Evolutionary conservation across 441 rosid genomes (phyloP).

Genomic region (Melastoma candidum): DNA sequence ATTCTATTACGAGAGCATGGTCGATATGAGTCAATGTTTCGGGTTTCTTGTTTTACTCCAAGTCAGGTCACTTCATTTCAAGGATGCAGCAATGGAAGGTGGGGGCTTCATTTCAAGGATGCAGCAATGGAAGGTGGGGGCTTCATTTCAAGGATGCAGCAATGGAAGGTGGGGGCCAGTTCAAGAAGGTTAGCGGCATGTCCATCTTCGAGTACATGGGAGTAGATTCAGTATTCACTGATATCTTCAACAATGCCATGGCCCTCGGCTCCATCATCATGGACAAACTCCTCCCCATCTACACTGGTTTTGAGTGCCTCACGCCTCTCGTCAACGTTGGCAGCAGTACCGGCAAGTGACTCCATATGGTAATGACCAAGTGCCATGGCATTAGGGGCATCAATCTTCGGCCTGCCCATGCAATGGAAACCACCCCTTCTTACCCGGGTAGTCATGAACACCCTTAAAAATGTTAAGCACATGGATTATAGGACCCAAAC

Average conservation of each 20-base stretch:
- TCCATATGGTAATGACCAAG: constrained; percentile 14
- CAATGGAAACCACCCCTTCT: constrained; percentile 14
- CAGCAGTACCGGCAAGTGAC: constrained; percentile 18
- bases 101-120: no score
- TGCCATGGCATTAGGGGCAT: constrained; percentile 18
- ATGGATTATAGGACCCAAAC: not conserved
- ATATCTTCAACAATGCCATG: constrained; percentile 24
- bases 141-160: no score
- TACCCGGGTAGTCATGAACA: constrained; percentile 10
- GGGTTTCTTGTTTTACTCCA: no score
- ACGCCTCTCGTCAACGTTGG: constrained; percentile 18
- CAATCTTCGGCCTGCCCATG: constrained; percentile 19
- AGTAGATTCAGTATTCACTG: constrained; percentile 23
- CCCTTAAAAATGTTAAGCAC: not conserved
- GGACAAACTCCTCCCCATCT: constrained; percentile 15
- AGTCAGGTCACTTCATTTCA: no score
- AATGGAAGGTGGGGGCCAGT: no score
- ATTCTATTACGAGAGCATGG: no score
- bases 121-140: no score
- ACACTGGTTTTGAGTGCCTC: constrained; percentile 18
- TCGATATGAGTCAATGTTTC: no score
- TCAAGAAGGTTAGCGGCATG: no score
- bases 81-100: no score
- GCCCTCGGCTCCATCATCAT: constrained; percentile 15
- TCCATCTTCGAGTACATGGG: constrained; percentile 17